These are phyloP conservation scores for Mucor sp. DNA, from an alignment of 371 early-diverging fungal species.

Conservation along the genomic window DNA sequence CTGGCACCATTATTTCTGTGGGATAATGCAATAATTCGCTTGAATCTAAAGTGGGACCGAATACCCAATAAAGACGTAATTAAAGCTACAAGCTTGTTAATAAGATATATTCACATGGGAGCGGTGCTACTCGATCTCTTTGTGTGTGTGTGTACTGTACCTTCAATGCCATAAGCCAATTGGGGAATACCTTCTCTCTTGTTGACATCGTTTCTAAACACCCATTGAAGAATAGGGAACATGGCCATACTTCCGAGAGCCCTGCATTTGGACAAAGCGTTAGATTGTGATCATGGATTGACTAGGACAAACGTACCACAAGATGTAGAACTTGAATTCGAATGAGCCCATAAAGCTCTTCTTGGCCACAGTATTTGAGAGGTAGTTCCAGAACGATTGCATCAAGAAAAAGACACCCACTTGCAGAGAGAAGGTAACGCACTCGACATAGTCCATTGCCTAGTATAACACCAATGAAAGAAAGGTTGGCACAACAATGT, in stretches of 20 bases:
- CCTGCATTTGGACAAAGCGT: slow-evolving; percentile 12
- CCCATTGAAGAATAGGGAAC: slow-evolving; percentile 43
- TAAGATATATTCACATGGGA: slow-evolving; percentile 4
- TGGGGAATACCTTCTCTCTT: slow-evolving; percentile 40
- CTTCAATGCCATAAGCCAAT: slow-evolving; percentile 38
- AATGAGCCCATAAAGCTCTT: slow-evolving; percentile 43
- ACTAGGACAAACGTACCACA: slow-evolving; percentile 24
- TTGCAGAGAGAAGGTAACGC: slow-evolving; percentile 40
- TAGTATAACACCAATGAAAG: slow-evolving; percentile 4
- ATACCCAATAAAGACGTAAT: slow-evolving; percentile 30
- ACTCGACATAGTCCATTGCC: slow-evolving; percentile 39
- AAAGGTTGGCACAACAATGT: slow-evolving; percentile 4
- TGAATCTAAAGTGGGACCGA: slow-evolving; percentile 39
- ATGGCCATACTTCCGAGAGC: slow-evolving; percentile 32
- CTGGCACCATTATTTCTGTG: slow-evolving; percentile 11
- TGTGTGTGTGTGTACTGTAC: slow-evolving; percentile 11
- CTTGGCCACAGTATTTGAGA: slow-evolving; percentile 39
- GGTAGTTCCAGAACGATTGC: slow-evolving; percentile 52
- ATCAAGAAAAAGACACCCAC: slow-evolving; percentile 40
- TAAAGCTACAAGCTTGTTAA: slow-evolving; percentile 8
- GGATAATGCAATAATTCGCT: slow-evolving; percentile 24
- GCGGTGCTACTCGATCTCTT: background rate
- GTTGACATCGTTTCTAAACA: slow-evolving; percentile 23
- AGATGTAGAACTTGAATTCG: slow-evolving; percentile 44
- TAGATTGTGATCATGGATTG: background rate